phyloP scores from a whole-genome alignment of 2,329 filamentous ascomycete species.

The Aspergillus versicolor region DNA sequence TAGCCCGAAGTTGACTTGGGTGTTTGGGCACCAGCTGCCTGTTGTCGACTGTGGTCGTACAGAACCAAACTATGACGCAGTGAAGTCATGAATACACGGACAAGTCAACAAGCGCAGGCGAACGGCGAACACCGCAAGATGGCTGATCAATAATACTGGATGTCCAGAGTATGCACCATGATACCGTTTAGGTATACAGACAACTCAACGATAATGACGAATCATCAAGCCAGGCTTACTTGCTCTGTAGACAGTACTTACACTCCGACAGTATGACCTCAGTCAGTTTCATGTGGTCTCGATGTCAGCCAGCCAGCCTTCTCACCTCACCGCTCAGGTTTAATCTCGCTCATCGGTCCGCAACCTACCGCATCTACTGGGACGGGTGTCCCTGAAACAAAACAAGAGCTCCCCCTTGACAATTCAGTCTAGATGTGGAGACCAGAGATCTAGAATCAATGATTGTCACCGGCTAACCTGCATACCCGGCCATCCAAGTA shows the following conservation, averaged over 20 bases:
- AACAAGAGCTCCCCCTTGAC: background rate
- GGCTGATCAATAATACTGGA: background rate
- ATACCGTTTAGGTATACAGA: background rate
- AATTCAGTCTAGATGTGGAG: background rate
- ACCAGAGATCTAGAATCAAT: conserved; percentile 8
- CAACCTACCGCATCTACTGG: background rate
- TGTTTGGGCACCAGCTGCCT: background rate
- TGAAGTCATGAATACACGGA: background rate
- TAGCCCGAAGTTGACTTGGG: background rate
- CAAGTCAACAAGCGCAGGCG: background rate
- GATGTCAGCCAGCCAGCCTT: background rate
- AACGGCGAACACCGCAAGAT: background rate
- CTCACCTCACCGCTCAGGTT: background rate
- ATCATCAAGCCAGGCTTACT: background rate
- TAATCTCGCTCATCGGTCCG: background rate
- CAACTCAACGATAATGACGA: background rate
- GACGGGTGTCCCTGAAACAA: conserved; percentile 4
- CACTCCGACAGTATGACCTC: background rate
- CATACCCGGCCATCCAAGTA: conserved; percentile 6
- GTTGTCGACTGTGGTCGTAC: background rate
- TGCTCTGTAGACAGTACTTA: background rate
- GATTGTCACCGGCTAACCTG: conserved; percentile 12
- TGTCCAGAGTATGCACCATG: background rate
- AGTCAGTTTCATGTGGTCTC: background rate
- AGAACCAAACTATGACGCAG: background rate